Percentiles rank a stretch among this genome's conserved stretches.
phyloP scores from a whole-genome alignment of 2,329 filamentous ascomycete genomes.

The Aurifilum marmelostoma region DNA sequence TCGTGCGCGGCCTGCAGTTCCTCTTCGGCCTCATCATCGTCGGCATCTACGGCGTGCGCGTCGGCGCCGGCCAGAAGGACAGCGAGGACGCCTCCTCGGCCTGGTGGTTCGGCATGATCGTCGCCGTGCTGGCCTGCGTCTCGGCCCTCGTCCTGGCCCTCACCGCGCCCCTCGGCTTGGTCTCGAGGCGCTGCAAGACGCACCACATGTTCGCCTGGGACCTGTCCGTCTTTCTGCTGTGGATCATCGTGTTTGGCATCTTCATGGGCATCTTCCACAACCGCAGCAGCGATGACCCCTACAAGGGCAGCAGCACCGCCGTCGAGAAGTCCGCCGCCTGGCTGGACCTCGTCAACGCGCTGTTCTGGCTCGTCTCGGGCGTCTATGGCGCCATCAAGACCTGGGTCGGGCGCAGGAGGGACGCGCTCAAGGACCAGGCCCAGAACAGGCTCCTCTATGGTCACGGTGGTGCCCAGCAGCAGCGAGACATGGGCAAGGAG shows the following conservation, averaged over 20 bases:
- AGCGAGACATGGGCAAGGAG: constrained; percentile 9
- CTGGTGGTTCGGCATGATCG: constrained; percentile 67
- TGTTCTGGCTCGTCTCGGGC: constrained; percentile 64
- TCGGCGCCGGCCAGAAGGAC: constrained; percentile 47
- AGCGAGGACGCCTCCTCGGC: constrained; percentile 42
- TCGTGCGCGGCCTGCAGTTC: constrained; percentile 69
- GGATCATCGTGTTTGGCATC: constrained; percentile 71
- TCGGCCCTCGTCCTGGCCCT: constrained; percentile 51
- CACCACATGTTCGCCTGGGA: constrained; percentile 52
- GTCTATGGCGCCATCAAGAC: constrained; percentile 47
- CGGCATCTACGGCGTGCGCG: constrained; percentile 68
- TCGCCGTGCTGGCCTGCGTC: constrained; percentile 57
- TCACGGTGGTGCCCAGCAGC: not conserved
- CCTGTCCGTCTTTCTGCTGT: constrained; percentile 49
- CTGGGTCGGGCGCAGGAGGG: constrained; percentile 46
- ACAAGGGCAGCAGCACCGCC: constrained; percentile 47
- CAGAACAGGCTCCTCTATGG: constrained; percentile 42
- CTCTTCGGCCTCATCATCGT: constrained; percentile 69
- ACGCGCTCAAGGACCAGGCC: constrained; percentile 43
- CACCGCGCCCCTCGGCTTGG: constrained; percentile 41
- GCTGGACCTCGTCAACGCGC: constrained; percentile 69
- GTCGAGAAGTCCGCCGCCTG: constrained; percentile 74
- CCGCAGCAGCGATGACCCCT: constrained; percentile 55
- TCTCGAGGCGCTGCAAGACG: constrained; percentile 42
- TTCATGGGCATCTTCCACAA: constrained; percentile 73